phyloP scores from a whole-genome alignment of 441 rosid genomes.

The Heliophila coronopifolia region DNA sequence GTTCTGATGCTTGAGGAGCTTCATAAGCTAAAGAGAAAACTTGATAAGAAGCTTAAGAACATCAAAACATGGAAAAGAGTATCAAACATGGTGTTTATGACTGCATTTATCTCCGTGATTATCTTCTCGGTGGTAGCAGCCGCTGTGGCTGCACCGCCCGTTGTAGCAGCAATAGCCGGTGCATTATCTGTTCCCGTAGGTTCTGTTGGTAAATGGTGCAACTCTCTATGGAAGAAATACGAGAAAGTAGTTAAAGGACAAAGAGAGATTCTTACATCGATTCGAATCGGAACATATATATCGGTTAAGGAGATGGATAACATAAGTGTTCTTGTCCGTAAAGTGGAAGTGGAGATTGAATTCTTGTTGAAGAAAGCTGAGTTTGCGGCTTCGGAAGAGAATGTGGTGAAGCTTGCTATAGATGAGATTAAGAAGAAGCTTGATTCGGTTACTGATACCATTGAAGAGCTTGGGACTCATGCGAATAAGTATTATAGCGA shows the following conservation, averaged over 20 bases:
- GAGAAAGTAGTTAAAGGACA: conserved; percentile 45
- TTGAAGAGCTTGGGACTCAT: conserved; percentile 40
- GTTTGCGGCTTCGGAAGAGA: conserved; percentile 43
- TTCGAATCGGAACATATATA: conserved; percentile 35
- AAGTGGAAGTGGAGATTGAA: conserved; percentile 41
- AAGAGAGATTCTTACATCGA: conserved; percentile 34
- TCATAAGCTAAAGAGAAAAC: conserved; percentile 35
- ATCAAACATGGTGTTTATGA: conserved; percentile 46
- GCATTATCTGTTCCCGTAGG: conserved; percentile 53
- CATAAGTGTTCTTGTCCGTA: conserved; percentile 39
- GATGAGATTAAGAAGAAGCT: conserved; percentile 57
- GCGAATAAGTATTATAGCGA: conserved; percentile 47
- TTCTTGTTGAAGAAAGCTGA: conserved; percentile 37
- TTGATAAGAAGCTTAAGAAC: conserved; percentile 44
- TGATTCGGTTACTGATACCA: conserved; percentile 37
- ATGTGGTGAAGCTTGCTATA: conserved; percentile 41
- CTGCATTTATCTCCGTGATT: conserved; percentile 47
- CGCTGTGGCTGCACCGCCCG: conserved; percentile 57
- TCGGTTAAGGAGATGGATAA: conserved; percentile 47
- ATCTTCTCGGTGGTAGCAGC: conserved; percentile 67
- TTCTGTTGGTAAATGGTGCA: conserved; percentile 59
- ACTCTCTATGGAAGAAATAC: conserved; percentile 44
- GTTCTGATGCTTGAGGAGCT: conserved; percentile 39
- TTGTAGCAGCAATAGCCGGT: conserved; percentile 47
- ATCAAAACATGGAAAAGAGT: conserved; percentile 52